phyloP scores from a whole-genome alignment of 1,284 basidiomycete genomes.

The Trichosporon sp. region DNA sequence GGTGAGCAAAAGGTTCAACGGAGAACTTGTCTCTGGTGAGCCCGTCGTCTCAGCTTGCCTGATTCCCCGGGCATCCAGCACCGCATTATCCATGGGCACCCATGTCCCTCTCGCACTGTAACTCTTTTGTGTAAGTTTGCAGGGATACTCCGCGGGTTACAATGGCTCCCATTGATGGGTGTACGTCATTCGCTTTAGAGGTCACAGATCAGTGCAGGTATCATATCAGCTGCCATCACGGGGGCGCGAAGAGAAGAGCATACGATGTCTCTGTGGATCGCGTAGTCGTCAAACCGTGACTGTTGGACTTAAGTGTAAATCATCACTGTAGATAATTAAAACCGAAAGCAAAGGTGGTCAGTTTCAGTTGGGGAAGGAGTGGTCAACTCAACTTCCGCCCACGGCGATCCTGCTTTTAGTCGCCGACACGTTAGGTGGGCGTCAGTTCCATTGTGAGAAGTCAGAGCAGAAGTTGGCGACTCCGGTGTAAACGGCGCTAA shows the following conservation, averaged over 20 bases:
- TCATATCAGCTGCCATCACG: too few species aligned
- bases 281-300: not conserved
- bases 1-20: too few species aligned
- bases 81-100: not conserved
- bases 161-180: not conserved
- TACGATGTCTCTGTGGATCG: not conserved
- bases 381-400: too few species aligned
- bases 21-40: not conserved
- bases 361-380: too few species aligned
- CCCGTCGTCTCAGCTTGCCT: too few species aligned
- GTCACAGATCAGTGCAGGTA: not conserved
- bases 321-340: too few species aligned
- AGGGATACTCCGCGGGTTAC: constrained; percentile 15
- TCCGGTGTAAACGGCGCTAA: constrained; percentile 12
- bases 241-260: not conserved
- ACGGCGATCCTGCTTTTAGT: too few species aligned
- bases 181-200: constrained; percentile 1
- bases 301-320: not conserved
- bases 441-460: not conserved
- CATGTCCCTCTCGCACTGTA: not conserved
- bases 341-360: too few species aligned
- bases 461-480: not conserved
- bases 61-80: not conserved
- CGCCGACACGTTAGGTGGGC: too few species aligned
- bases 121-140: not conserved